A percentile compares a stretch with the other conserved stretches of the same genome.
phyloP scores from a whole-genome alignment of 371 early-diverging fungal genomes.

The Circinella umbellata region DNA sequence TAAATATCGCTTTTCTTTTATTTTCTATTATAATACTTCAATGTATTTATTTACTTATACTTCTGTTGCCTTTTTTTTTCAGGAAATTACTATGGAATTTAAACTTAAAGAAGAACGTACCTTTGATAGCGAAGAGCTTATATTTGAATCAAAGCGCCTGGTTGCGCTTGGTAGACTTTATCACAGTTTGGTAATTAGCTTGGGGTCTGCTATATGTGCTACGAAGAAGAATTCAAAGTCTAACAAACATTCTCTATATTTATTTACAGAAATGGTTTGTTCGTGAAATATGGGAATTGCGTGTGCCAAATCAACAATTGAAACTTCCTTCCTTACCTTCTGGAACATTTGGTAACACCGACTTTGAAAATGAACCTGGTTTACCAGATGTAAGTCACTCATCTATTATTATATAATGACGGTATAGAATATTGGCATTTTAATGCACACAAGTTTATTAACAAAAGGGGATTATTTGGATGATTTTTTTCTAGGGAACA shows the following conservation, averaged over 20 bases:
- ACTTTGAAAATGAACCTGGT: constrained; percentile 9
- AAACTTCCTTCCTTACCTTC: constrained; percentile 5
- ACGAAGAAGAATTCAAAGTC: no score
- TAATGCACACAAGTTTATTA: no score
- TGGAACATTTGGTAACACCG: neutral
- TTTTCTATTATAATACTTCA: neutral
- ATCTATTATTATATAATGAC: neutral
- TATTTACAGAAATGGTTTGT: constrained; percentile 75
- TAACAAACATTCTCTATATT: constrained; percentile 14
- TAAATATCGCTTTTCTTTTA: constrained; percentile 20
- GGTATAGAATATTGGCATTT: neutral
- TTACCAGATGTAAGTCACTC: constrained; percentile 6
- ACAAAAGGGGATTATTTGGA: neutral
- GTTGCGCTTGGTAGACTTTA: constrained; percentile 78
- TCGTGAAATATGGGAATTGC: constrained; percentile 69
- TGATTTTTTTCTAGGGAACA: constrained; percentile 9
- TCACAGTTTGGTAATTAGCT: constrained; percentile 73
- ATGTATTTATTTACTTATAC: neutral
- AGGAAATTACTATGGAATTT: constrained; percentile 82
- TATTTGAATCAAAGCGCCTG: constrained; percentile 83
- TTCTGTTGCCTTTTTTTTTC: neutral
- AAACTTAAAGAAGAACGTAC: constrained; percentile 81
- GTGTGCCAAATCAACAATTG: constrained; percentile 32
- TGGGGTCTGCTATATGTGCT: no score
- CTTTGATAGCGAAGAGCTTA: constrained; percentile 78